A percentile compares a stretch with the other conserved stretches of the same genome.
These are phyloP conservation scores for Chalciporus sp. DNA, from an alignment of 1,284 basidiomycete genomes.

Conservation along the genomic window DNA sequence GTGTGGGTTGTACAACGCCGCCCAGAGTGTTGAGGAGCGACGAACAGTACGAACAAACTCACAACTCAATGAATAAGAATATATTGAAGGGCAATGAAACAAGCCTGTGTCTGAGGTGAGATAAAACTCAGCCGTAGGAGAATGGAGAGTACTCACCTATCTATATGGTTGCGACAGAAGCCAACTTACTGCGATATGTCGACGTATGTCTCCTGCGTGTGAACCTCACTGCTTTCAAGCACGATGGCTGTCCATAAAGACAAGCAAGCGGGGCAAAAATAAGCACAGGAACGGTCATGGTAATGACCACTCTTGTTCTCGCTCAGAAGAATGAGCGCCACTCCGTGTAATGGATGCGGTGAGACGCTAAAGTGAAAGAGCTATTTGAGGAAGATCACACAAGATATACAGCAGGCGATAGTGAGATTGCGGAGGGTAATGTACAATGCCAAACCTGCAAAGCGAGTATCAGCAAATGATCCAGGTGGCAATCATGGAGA, in stretches of 20 bases:
- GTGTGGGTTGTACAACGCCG: slow-evolving; percentile 65
- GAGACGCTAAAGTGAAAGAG: slow-evolving; percentile 83
- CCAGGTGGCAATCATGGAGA: background rate
- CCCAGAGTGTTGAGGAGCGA: slow-evolving; percentile 88
- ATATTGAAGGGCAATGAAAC: background rate
- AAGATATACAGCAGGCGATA: slow-evolving; percentile 17
- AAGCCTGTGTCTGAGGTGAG: slow-evolving; percentile 4
- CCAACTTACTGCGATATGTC: background rate
- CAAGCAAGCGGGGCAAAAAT: slow-evolving; percentile 49
- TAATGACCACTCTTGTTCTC: slow-evolving; percentile 45
- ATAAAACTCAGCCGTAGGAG: background rate
- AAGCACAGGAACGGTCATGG: slow-evolving; percentile 36
- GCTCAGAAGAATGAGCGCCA: slow-evolving; percentile 84
- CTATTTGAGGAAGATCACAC: slow-evolving; percentile 22
- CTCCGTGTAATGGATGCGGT: slow-evolving; percentile 56
- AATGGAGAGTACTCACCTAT: slow-evolving; percentile 20
- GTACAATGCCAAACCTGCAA: slow-evolving; percentile 24
- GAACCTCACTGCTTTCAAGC: slow-evolving; percentile 50
- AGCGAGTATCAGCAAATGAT: slow-evolving; percentile 4
- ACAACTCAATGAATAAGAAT: background rate
- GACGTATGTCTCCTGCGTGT: slow-evolving; percentile 55
- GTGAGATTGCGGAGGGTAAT: slow-evolving; percentile 33
- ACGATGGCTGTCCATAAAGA: slow-evolving; percentile 23
- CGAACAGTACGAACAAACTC: background rate
- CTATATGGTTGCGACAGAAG: background rate